A percentile compares a stretch with the other conserved stretches of the same genome.
phyloP scores from a whole-genome alignment of 2,329 filamentous ascomycete genomes.

The Knufia fluminis region DNA sequence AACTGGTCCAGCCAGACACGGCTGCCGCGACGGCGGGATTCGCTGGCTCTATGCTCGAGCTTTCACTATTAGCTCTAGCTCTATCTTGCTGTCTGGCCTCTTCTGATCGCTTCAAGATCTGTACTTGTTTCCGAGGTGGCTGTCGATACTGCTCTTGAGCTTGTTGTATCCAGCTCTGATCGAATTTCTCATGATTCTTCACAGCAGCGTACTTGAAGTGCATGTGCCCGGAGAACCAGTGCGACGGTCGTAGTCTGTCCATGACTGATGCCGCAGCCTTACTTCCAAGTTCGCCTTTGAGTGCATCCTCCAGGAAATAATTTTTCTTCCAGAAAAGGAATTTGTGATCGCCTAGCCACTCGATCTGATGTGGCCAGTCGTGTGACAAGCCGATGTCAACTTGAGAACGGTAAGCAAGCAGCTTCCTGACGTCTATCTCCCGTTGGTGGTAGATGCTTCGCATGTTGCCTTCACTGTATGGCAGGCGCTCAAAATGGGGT shows the following conservation, averaged over 20 bases:
- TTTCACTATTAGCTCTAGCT: not conserved
- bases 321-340: conserved; percentile 64
- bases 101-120: not conserved
- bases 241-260: conserved; percentile 67
- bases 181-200: conserved; percentile 35
- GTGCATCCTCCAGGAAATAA: conserved; percentile 66
- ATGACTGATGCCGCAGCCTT: conserved; percentile 70
- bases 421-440: conserved; percentile 81
- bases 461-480: conserved; percentile 68
- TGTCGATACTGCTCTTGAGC: not conserved
- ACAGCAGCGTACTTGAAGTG: conserved; percentile 76
- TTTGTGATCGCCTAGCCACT: conserved; percentile 62
- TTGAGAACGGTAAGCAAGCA: conserved; percentile 74
- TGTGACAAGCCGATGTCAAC: conserved; percentile 89
- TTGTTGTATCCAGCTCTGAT: not conserved
- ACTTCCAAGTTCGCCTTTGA: conserved; percentile 66
- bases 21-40: conserved; percentile 11
- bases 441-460: conserved; percentile 81
- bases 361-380: conserved; percentile 84
- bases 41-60: too few species aligned
- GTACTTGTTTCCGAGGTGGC: not conserved
- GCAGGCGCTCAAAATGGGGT: conserved; percentile 73
- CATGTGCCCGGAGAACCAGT: conserved; percentile 92
- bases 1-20: conserved; percentile 32
- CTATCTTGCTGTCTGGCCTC: not conserved